Evolutionary conservation across 1,139 yeast species (phyloP).

Genomic region (Yamadazyma sp.): DNA sequence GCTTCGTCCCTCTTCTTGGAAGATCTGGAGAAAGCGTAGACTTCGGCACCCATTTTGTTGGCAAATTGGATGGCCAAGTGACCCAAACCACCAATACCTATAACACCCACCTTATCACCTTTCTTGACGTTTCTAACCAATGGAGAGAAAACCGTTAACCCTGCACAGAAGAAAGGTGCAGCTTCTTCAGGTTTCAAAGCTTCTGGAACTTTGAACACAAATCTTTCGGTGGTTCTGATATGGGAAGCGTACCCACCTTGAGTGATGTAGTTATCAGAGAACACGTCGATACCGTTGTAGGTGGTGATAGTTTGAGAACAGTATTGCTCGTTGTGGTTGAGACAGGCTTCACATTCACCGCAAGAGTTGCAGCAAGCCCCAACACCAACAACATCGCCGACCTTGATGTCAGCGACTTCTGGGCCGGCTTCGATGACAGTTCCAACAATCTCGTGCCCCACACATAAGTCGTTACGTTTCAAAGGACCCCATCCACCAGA

Average conservation of each 20-base stretch:
- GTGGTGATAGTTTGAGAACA: constrained; percentile 46
- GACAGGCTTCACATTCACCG: constrained; percentile 48
- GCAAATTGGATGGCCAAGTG: constrained; percentile 45
- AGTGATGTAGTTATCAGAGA: constrained; percentile 19
- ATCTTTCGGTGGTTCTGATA: constrained; percentile 52
- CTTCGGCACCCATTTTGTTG: constrained; percentile 42
- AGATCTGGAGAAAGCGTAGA: constrained; percentile 40
- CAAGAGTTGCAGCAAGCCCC: constrained; percentile 58
- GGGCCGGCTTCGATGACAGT: constrained; percentile 48
- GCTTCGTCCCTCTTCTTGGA: constrained; percentile 38
- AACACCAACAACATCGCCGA: constrained; percentile 63
- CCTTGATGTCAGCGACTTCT: constrained; percentile 44
- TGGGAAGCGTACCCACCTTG: constrained; percentile 67
- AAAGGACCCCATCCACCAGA: constrained; percentile 39
- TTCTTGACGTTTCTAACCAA: constrained; percentile 32
- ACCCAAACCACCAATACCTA: constrained; percentile 50
- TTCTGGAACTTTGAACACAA: constrained; percentile 61
- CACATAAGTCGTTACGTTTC: constrained; percentile 23
- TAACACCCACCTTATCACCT: constrained; percentile 41
- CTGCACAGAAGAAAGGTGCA: constrained; percentile 70
- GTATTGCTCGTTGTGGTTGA: constrained; percentile 47
- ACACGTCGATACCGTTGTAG: constrained; percentile 28
- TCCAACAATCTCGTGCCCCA: constrained; percentile 58
- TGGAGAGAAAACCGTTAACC: constrained; percentile 63
- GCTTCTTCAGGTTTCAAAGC: constrained; percentile 44